Evolutionary conservation across 108 stramenopile genomes (phyloP).

Genomic region (Discostella stelligeroides): DNA sequence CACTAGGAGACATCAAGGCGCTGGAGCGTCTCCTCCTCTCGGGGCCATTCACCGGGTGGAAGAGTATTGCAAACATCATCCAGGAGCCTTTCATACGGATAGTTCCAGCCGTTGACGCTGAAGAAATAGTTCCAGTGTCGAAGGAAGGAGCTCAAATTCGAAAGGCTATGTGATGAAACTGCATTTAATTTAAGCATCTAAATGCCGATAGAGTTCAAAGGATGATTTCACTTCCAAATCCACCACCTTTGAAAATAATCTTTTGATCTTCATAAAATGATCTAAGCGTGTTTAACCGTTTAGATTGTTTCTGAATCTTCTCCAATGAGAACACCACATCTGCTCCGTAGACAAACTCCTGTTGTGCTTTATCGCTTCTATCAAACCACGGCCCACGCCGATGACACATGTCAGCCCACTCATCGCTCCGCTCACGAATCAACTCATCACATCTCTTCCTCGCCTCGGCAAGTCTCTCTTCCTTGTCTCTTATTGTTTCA

Average conservation of each 20-base stretch:
- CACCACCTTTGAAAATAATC: conserved; percentile 30
- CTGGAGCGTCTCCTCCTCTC: conserved; percentile 33
- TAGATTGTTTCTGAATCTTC: conserved; percentile 43
- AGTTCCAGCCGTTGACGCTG: too few relatives aligned
- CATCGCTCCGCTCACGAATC: conserved; percentile 42
- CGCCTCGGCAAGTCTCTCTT: conserved; percentile 47
- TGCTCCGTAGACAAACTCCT: conserved; percentile 38
- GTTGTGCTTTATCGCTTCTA: conserved; percentile 25
- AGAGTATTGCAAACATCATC: conserved; percentile 23
- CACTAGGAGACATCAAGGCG: conserved; percentile 46
- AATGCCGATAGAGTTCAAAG: too few relatives aligned
- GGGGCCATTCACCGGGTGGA: conserved; percentile 30
- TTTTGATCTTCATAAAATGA: conserved; percentile 55
- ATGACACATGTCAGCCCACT: conserved; percentile 35
- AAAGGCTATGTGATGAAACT: too few relatives aligned
- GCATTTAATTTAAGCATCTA: too few relatives aligned
- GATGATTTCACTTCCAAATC: background rate
- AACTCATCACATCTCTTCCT: conserved; percentile 37
- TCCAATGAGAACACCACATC: conserved; percentile 37
- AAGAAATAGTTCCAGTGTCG: too few relatives aligned
- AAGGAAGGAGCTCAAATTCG: too few relatives aligned
- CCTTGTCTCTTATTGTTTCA: conserved; percentile 39
- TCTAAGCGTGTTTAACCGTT: conserved; percentile 39
- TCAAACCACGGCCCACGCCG: conserved; percentile 47
- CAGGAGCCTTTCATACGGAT: conserved; percentile 18